Evolutionary conservation across 2,329 filamentous ascomycete species (phyloP), one percentile per base, ranked within the genome.

Genomic region (Ophiosphaerella narmari): DNA sequence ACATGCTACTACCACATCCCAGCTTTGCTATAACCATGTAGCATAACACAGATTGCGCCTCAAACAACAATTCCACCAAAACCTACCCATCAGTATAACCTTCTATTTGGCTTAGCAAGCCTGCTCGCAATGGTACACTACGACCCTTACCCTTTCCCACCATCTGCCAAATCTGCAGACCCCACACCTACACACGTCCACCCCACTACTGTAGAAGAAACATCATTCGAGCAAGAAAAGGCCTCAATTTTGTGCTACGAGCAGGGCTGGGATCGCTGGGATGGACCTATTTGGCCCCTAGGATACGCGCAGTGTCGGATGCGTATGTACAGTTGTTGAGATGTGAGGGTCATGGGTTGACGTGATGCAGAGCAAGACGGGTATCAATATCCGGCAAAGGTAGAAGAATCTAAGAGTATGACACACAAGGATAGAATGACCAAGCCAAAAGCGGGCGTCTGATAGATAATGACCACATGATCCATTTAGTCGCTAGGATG

Each of bases 201-300:
- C 29, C 4, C 34, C 23, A 49, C 38, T 9, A 49, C 55, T 26
- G 36, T 55, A 9, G 57, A 53, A 34, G 54, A 62, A 31, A 50
- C 59, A 39, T 51, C 55, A 38, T 63, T 60, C 34, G 61, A 66
- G 59, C 53, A 46, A 24, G 62, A 66, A 41, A 62, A 62, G 40
- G 51, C 58, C 2, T 39, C 58, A 7, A 59, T 67, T 6, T 55
- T 46, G 5, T 59, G 59, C n/a, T 68, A 66, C 48, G 63, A 66
- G 41, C 51, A 66, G 23, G 62, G 59, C 7, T 66, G 59, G 58
- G 64, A 67, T 50, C 48, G 56, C 26, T 65, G 57, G 60, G 64
- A 67, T 34, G 63, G 60, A 3, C 65, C 62, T 8, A 36, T 62
- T 24, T 65, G 55, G 58, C 63, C 60, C 6, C 42, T 63, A 1